These are phyloP conservation scores for Effrenium voratum DNA, from an alignment of 73 alveolate genomes.

Conservation along the genomic window DNA sequence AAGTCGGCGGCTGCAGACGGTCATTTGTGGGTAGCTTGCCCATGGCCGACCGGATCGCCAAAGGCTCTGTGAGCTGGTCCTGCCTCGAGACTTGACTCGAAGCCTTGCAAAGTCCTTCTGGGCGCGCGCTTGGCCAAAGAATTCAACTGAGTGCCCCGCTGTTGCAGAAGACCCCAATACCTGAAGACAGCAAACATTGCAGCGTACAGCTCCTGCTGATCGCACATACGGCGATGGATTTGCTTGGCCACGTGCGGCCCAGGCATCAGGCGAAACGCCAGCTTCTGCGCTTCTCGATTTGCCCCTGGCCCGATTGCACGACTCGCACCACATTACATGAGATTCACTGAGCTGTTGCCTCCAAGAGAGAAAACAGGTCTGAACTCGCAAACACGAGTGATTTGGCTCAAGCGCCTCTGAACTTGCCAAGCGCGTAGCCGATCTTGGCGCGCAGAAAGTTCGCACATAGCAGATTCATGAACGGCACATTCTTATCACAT, in stretches of 20 bases:
- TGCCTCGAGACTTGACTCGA: constrained; percentile 18
- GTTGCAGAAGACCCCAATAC: constrained; percentile 82
- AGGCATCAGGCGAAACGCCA: constrained; percentile 76
- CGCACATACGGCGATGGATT: neutral
- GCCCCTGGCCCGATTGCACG: constrained; percentile 15
- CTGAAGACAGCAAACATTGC: neutral
- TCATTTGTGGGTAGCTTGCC: constrained; percentile 77
- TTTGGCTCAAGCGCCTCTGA: constrained; percentile 44
- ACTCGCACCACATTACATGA: neutral
- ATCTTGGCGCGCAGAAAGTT: constrained; percentile 2
- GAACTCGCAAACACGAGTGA: too few species aligned
- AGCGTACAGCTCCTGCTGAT: neutral
- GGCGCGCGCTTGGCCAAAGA: neutral
- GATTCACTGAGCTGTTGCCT: neutral
- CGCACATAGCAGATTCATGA: neutral
- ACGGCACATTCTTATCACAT: neutral
- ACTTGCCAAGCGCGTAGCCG: constrained; percentile 83
- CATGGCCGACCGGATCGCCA: constrained; percentile 55
- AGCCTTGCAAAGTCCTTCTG: neutral
- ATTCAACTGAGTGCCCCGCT: neutral
- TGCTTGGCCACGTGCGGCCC: constrained; percentile 37
- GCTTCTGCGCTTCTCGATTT: constrained; percentile 67
- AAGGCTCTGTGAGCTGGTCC: constrained; percentile 67
- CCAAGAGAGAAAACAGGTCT: neutral
- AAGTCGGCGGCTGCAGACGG: neutral